Base-by-base conservation (phyloP, 2,329 filamentous ascomycete species). In the Fusarium transvaalense region DNA sequence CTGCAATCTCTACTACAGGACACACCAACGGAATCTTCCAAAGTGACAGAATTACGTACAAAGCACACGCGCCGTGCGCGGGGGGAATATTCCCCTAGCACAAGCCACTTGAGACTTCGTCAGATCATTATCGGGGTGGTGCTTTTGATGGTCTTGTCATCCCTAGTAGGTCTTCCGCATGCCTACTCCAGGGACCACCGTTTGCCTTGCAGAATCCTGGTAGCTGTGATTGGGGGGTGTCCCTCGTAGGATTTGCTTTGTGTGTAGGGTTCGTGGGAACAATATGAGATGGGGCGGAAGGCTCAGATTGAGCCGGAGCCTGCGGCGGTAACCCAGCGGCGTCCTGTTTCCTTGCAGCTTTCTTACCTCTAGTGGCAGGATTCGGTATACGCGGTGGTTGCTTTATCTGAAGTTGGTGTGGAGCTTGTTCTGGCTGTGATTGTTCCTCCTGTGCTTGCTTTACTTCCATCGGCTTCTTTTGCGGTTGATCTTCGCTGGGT, bases 101-200 rank as follows among this genome's bases (percentile, higher is more conserved):
- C 15, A n/a, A 27, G 13, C 17, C 37, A 19, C 7, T 10, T 12
- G 10, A 14, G 6, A 17, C 32, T 13, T 29, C n/a, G 23, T 37
- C n/a, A n/a, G n/a, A 50, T 64, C 46, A 60, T 32, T 56, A 47
- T 32, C 58, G 61, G 19, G 45, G 29, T 15, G 41, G 46, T 35
- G 56, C 64, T 52, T 59, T 67, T 76, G 47, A 80, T 35, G 89
- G 90, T 47, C 87, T 82, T 73, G 84, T 87, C 72, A 81, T 85
- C 37, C 86, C 88, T 65, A 92, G 85, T 46, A 92, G 74, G 75
- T 92, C 90, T 68, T 87, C 83, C 1, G 90, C 89, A 74, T 92
- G 90, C 25, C 83, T 85, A 69, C 89, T 92, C 90, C 90, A 92
- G 0, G 90, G 86, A 4, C 89, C 89, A 17, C 86, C 80, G 68